Base-by-base conservation (phyloP, 805 yeast species). In the Sungouiozyma intestinalis region DNA sequence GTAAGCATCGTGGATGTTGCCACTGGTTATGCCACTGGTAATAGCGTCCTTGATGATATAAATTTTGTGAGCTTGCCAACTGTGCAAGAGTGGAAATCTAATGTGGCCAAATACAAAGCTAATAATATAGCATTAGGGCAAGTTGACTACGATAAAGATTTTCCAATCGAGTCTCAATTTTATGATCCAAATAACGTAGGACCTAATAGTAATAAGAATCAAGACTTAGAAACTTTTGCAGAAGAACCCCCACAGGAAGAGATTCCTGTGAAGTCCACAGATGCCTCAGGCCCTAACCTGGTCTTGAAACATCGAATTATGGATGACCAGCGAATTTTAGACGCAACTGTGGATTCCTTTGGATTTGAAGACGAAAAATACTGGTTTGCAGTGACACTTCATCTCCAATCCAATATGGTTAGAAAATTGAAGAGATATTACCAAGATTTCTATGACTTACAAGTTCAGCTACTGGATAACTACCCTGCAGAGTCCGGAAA, bases 371-470 rank as follows among this genome's bases (percentile, higher is more conserved):
- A 82, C 45, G 95, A 90, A 15, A 74, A 94, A 47, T 90, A 85
- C 63, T 90, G 95, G 85, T 90, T 83, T 64, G 72, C 85, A 43
- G 74, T 90, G 3, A 67, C 73, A 29, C 85, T 83, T 19, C 70
- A 73, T 43, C 63, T 85, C 49, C 71, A 80, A 15, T 77, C 79
- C 57, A 92, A 90, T n/a, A 70, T 71, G 40, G 60, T 64, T 16
- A 71, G 96, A 44, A 76, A 77, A 45, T 67, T 92, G 48, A 86
- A 92, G 62, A 73, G 98, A 45, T 88, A 74, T 64, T 92, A 92
- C 64, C 96, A 90, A 60, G 98, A 92, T 65, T 92, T 92, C 58
- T 92, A 88, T 62, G 95, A 92, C 59, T 75, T 88, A 58, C 98
- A 92, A 60, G 87, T 87, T 40, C 76, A 73, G 47, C 67, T 92